Conservation (phyloP, 805 yeast species). For the Saturnispora zaruensis region DNA sequence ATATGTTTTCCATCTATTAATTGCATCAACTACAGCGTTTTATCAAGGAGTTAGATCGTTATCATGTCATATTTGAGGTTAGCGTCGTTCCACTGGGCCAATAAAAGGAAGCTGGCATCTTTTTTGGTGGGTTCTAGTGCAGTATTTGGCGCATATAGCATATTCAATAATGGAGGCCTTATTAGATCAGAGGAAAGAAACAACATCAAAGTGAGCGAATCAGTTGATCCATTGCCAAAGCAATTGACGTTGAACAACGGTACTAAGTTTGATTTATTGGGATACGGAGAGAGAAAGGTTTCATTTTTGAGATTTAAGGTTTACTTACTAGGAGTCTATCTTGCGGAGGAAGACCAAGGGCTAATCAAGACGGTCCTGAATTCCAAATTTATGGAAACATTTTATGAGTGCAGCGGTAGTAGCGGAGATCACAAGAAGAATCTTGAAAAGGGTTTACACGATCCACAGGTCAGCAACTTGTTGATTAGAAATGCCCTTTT, state of each 20-base stretch:
- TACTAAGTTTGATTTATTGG: conserved; percentile 47
- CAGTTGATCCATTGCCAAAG: conserved; percentile 26
- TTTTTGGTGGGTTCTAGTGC: background rate
- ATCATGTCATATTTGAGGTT: background rate
- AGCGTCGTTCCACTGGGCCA: background rate
- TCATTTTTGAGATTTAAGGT: conserved; percentile 78
- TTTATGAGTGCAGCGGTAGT: conserved; percentile 18
- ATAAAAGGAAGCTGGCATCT: background rate
- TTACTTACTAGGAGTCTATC: conserved; percentile 78
- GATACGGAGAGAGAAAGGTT: conserved; percentile 75
- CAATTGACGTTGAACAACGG: conserved; percentile 13
- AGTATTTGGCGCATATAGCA: background rate
- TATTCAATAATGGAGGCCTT: background rate
- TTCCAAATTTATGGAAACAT: conserved; percentile 32
- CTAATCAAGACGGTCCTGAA: conserved; percentile 34
- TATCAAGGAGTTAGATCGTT: background rate
- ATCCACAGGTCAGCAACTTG: conserved; percentile 42
- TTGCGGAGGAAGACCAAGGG: conserved; percentile 49
- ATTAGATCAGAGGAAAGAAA: background rate
- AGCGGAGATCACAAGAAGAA: conserved; percentile 31
- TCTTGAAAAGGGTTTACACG: conserved; percentile 37
- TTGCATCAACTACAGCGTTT: background rate
- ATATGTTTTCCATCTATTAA: background rate
- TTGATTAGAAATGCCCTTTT: conserved; percentile 51
- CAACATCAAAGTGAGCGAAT: conserved; percentile 8